phyloP scores from a whole-genome alignment of 73 alveolate species.

The Paraurostyla sp. region DNA sequence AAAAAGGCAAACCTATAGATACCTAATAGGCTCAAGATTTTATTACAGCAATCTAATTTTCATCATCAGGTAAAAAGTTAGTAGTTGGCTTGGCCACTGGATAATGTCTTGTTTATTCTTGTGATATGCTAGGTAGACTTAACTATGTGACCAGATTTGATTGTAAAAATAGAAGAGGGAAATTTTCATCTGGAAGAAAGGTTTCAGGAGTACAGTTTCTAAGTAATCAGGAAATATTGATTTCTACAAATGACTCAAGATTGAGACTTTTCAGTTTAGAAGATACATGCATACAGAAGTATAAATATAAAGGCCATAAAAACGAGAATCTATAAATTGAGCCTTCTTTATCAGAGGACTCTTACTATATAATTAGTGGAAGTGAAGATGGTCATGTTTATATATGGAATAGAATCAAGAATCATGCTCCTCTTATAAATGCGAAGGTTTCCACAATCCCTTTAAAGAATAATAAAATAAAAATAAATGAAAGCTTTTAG shows the following conservation, averaged over 20 bases:
- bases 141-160: slow-evolving; percentile 80
- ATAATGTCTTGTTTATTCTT: slow-evolving; percentile 46
- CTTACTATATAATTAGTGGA: slow-evolving; percentile 60
- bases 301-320: slow-evolving; percentile 90
- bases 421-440: not conserved
- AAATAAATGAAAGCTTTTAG: not conserved
- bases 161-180: slow-evolving; percentile 88
- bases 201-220: slow-evolving; percentile 84
- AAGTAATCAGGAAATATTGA: slow-evolving; percentile 75
- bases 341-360: slow-evolving; percentile 58
- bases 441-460: not conserved
- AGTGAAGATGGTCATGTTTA: slow-evolving; percentile 78
- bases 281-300: slow-evolving; percentile 69
- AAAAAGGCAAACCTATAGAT: slow-evolving; percentile 72
- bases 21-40: slow-evolving; percentile 71
- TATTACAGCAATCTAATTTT: slow-evolving; percentile 76
- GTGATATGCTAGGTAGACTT: slow-evolving; percentile 72
- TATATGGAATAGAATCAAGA: slow-evolving; percentile 64
- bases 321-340: slow-evolving; percentile 68
- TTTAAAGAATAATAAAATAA: not conserved
- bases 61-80: slow-evolving; percentile 77
- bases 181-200: slow-evolving; percentile 84
- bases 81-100: slow-evolving; percentile 75
- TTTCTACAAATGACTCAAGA: slow-evolving; percentile 90
- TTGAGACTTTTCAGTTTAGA: slow-evolving; percentile 78